Percentiles rank a stretch among this genome's conserved stretches.
These are phyloP conservation scores for Fusarium floridanum DNA, from an alignment of 2,329 filamentous ascomycete genomes.

Conservation along the genomic window DNA sequence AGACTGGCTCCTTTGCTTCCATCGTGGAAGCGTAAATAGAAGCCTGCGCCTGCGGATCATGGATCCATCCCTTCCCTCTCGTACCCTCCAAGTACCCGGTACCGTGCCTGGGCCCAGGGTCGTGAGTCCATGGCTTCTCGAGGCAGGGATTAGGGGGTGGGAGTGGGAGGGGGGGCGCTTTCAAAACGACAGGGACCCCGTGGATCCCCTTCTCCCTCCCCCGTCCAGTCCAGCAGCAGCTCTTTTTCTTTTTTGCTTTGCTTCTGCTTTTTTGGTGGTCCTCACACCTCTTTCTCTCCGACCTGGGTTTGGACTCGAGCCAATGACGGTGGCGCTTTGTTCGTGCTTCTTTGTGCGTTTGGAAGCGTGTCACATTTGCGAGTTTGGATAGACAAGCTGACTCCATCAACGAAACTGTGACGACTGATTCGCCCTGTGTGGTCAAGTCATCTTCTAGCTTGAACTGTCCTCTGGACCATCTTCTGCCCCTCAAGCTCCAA, in stretches of 20 bases:
- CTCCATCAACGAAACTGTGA: neutral
- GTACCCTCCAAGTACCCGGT: slow-evolving; percentile 31
- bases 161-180: slow-evolving; percentile 11
- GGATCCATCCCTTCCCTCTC: neutral
- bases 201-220: slow-evolving; percentile 10
- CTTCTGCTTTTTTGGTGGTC: neutral
- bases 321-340: slow-evolving; percentile 27
- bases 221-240: slow-evolving; percentile 4
- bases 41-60: slow-evolving; percentile 9
- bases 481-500: neutral
- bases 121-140: slow-evolving; percentile 16
- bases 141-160: slow-evolving; percentile 32
- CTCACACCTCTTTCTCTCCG: slow-evolving; percentile 3
- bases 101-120: slow-evolving; percentile 21
- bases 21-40: slow-evolving; percentile 4
- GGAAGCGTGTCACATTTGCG: slow-evolving; percentile 36
- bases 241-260: neutral
- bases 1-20: neutral
- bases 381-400: slow-evolving; percentile 1
- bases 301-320: slow-evolving; percentile 22
- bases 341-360: slow-evolving; percentile 22
- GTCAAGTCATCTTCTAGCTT: neutral
- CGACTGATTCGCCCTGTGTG: neutral
- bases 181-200: slow-evolving; percentile 30
- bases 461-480: neutral